Base-by-base conservation (phyloP, 257 asterid genomes). In the Fraxinus cuspidata region DNA sequence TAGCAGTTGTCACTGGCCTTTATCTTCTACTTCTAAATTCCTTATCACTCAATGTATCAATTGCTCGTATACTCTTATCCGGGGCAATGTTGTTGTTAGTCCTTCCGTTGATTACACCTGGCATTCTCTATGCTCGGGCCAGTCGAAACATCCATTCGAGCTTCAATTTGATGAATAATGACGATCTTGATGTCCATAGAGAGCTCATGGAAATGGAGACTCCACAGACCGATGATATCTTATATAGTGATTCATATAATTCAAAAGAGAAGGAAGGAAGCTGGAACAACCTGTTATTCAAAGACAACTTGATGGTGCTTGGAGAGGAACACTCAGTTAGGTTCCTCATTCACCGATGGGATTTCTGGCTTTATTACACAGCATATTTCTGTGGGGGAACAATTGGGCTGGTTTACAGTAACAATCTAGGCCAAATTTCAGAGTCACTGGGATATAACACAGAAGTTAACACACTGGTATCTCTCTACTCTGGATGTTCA, bases 301-400 rank as follows among this genome's bases (percentile, higher is more conserved):
- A 80, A 74, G 88, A 82, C 28, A 72, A 19, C 56, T 66, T 73
- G 34, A 66, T 74, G 71, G 82, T 81, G 72, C 87, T 87, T 19
- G 95, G 91, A 73, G 92, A 91, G 75, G 94, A 91, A 58, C 92
- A 88, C 76, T 85, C 93, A 0, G 83, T 83, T 40, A 44, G 77
- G 64, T 25, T 78, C 83, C 87, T 90, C n/a, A 16, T 90, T 37
- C 5, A 31, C 10, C 74, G 85, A 27, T 67, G 73, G 81, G 97
- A 91, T 35, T 91, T 91, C 74, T 91, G 97, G 97, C 84, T 91
- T 10, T 91, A 90, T 85, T 90, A 80, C 77, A 66, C 82, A 7
- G 85, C 90, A 23, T 91, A 91, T 76, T 81, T 90, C 47, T 87
- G 91, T 65, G 88, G 93, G 29, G 97, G 91, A 74, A 91, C 97